Evolutionary conservation across 495 filamentous ascomycete species (phyloP), one percentile per base, ranked within the genome.

Genomic region (Aspergillus hancockii): DNA sequence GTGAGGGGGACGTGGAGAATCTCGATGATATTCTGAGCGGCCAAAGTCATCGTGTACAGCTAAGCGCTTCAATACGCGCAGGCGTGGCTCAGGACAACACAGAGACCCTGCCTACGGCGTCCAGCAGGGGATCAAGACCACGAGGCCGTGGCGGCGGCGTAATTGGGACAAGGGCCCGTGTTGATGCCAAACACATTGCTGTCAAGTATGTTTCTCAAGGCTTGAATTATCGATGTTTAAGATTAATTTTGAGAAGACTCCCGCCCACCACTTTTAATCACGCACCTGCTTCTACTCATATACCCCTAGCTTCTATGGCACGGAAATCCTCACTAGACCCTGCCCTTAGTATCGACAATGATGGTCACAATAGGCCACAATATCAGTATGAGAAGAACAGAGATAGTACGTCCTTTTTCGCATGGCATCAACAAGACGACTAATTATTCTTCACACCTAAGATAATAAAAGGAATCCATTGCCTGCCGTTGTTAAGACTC

Each of bases 1-100:
- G 55, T 6, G 71, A 76, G 0, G 57, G 41, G 22, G 60, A 65
- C 8, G 32, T 70, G 8, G 73, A 76, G 40, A 14, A 69, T 7
- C 61, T 76, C 6, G 66, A 73, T 31, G 58, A 61, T 28, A 43
- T 79, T 7, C 52, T 71, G 23, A 46, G 70, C 22, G 75, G 75
- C 14, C 75, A 79, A 46, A 72, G 50, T 25, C 75, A 79, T 45
- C 73, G 75, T 36, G 57, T 66, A 21, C 52, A 62, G 2, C 57
- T 76, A 14, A 58, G 30, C 32, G 61, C 58, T 40, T 30, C 21
- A 1, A 23, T 71, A 18, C 67, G 50, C 14, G 55, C 54, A 41
- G 16, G 30, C 45, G 54, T 41, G 25, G 58, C 31, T 8, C 60
- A 47, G 46, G 21, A n/a, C 25, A 38, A 64, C 32, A 22, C 7